Evolutionary conservation across 495 filamentous ascomycete species (phyloP).

Genomic region (Mycothermus thermophilus): DNA sequence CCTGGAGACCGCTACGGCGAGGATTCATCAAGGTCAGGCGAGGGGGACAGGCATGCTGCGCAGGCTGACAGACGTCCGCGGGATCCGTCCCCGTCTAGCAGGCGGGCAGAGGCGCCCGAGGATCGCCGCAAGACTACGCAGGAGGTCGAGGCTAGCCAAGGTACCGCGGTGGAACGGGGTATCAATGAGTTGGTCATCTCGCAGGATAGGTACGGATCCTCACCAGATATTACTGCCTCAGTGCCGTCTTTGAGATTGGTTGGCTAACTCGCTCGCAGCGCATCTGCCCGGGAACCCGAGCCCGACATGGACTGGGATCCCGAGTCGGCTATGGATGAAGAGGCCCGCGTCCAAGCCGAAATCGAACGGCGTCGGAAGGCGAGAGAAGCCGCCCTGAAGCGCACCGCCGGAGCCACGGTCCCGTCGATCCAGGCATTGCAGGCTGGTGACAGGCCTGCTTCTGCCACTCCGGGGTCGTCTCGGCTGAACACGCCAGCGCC

Average conservation of each 20-base stretch:
- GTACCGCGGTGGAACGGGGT: slow-evolving; percentile 44
- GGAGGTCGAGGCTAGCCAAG: slow-evolving; percentile 51
- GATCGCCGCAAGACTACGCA: slow-evolving; percentile 38
- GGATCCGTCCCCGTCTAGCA: slow-evolving; percentile 19
- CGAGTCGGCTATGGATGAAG: slow-evolving; percentile 54
- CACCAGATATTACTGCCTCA: slow-evolving; percentile 6
- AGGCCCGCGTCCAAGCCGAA: slow-evolving; percentile 36
- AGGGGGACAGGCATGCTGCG: slow-evolving; percentile 29
- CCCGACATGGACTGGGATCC: slow-evolving; percentile 30
- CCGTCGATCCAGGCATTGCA: slow-evolving; percentile 69
- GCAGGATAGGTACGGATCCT: too few relatives aligned
- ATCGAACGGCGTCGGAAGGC: slow-evolving; percentile 77
- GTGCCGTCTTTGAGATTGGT: slow-evolving; percentile 1
- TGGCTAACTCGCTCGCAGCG: slow-evolving; percentile 1
- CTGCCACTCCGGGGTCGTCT: slow-evolving; percentile 40
- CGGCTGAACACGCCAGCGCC: slow-evolving; percentile 25
- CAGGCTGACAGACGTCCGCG: slow-evolving; percentile 29
- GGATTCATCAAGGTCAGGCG: slow-evolving; percentile 10
- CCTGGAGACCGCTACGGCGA: slow-evolving; percentile 7
- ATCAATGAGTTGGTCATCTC: slow-evolving; percentile 16
- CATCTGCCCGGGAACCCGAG: slow-evolving; percentile 9
- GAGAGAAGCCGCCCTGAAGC: slow-evolving; percentile 69
- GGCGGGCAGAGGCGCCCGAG: slow-evolving; percentile 20
- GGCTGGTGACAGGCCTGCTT: slow-evolving; percentile 41
- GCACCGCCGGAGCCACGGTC: slow-evolving; percentile 61